Evolutionary conservation across 148 eudicot genomes (phyloP).

Genomic region (Cornus suecica): DNA sequence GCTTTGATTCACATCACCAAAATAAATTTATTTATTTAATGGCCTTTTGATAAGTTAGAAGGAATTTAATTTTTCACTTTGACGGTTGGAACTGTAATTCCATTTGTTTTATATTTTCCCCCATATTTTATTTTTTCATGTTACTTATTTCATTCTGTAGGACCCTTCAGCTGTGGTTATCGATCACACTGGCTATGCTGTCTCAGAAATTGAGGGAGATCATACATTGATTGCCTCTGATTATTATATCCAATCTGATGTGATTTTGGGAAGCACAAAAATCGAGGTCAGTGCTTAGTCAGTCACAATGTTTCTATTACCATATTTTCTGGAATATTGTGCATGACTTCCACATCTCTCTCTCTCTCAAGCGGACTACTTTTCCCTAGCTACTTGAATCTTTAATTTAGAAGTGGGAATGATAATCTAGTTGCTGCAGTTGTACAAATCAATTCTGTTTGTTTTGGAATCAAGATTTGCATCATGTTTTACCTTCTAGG

Average conservation of each 20-base stretch:
- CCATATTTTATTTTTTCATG: background rate
- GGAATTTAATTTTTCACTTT: background rate
- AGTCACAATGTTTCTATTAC: background rate
- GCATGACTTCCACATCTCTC: too few relatives aligned
- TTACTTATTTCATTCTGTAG: slow-evolving; percentile 20
- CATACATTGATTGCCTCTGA: slow-evolving; percentile 60
- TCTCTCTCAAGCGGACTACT: background rate
- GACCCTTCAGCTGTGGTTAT: slow-evolving; percentile 57
- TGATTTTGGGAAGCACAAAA: slow-evolving; percentile 53
- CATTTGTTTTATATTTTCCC: background rate
- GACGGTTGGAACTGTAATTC: background rate
- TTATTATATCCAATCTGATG: slow-evolving; percentile 50
- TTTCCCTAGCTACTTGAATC: background rate
- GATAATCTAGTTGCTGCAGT: background rate
- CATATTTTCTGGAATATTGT: background rate
- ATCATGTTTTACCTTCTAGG: background rate
- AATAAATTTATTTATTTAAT: too few relatives aligned
- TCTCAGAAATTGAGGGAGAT: slow-evolving; percentile 57
- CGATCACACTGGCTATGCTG: slow-evolving; percentile 65
- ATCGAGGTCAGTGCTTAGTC: slow-evolving; percentile 48
- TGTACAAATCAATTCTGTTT: background rate
- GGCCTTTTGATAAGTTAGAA: too few relatives aligned
- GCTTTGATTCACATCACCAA: background rate
- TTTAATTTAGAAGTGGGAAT: background rate
- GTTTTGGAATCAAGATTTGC: background rate